These are phyloP conservation scores for Sisymbrium irio DNA, from an alignment of 345 rosid species.

Conservation along the genomic window DNA sequence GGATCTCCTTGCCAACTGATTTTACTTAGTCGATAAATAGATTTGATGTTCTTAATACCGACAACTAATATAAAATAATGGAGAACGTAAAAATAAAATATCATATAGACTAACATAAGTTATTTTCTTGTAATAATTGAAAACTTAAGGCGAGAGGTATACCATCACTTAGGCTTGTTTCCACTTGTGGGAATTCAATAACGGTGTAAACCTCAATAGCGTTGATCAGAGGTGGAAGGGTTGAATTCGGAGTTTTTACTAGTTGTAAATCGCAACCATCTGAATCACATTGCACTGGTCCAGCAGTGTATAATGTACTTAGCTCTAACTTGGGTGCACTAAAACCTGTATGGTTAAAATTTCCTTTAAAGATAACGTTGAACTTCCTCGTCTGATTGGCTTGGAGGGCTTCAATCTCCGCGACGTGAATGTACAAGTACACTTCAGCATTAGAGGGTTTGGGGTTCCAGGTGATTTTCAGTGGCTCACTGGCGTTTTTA, in stretches of 20 bases:
- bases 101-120: background rate
- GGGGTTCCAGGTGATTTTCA: background rate
- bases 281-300: conserved; percentile 10
- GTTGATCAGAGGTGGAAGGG: conserved; percentile 30
- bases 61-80: background rate
- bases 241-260: conserved; percentile 10
- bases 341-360: background rate
- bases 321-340: conserved; percentile 3
- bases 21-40: conserved; percentile 23
- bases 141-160: background rate
- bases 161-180: conserved; percentile 29
- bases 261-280: conserved; percentile 11
- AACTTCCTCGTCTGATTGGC: conserved; percentile 27
- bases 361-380: background rate
- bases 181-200: conserved; percentile 9
- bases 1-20: conserved; percentile 59
- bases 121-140: background rate
- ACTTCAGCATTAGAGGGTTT: background rate
- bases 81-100: background rate
- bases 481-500: conserved; percentile 12
- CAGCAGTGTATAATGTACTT: background rate
- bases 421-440: conserved; percentile 41
- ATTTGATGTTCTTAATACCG: conserved; percentile 43
- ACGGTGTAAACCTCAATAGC: conserved; percentile 27
- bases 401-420: conserved; percentile 16